phyloP scores from a whole-genome alignment of 2,329 filamentous ascomycete species.

The Neopestalotiopsis rosae region DNA sequence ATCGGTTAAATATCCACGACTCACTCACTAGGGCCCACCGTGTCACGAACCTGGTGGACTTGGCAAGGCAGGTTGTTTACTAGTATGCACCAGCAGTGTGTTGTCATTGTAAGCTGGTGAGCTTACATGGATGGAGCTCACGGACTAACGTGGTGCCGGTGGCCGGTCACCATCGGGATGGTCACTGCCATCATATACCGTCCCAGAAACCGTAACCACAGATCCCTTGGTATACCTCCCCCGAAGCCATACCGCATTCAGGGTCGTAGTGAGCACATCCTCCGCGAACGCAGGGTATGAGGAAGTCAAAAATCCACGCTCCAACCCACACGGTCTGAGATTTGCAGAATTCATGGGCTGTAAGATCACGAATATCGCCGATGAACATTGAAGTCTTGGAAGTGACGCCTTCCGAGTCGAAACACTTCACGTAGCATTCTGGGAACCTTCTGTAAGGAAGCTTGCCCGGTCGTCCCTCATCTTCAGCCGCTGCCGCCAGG shows the following conservation, averaged over 20 bases:
- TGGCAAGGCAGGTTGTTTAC: too few relatives aligned
- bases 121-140: too few relatives aligned
- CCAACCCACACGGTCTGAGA: background rate
- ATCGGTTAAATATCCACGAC: too few relatives aligned
- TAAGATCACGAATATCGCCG: conserved; percentile 11
- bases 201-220: background rate
- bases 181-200: too few relatives aligned
- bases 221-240: background rate
- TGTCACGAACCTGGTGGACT: too few relatives aligned
- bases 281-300: background rate
- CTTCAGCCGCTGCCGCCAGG: background rate
- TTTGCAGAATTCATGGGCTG: background rate
- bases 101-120: too few relatives aligned
- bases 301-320: background rate
- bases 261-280: background rate
- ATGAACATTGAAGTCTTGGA: conserved; percentile 1
- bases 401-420: background rate
- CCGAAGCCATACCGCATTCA: background rate
- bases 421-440: background rate
- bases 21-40: background rate
- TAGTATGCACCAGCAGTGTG: too few relatives aligned
- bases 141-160: too few relatives aligned
- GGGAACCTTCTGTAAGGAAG: conserved; percentile 4
- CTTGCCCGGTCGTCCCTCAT: conserved; percentile 4
- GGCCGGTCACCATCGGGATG: too few relatives aligned